Evolutionary conservation across 768 basidiomycete genomes (phyloP), one percentile per base, ranked within the genome.

Genomic region (Lactarius quietus): DNA sequence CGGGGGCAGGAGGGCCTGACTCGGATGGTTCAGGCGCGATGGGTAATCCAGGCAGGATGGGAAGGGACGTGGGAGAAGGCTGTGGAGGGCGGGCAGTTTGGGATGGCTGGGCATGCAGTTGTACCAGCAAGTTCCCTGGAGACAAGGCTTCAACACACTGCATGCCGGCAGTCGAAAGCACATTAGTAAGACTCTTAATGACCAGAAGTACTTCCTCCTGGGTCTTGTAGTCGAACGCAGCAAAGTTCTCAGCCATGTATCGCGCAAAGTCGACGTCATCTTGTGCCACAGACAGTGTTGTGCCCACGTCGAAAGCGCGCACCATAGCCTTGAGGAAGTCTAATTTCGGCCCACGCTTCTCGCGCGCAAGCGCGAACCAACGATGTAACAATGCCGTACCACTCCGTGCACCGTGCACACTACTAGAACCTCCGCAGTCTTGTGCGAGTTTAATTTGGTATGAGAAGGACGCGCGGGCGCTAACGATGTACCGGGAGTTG

Each of bases 191-290:
- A 61, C 84, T 82, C 65, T 89, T 90, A 72, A 97, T 84, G 28
- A 98, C 87, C 6, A 90, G 87, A 59, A 98, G 78, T 6, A 89
- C 87, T 76, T 98, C 97, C 75, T 99, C 97, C 70, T 90, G 88
- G 0, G 93, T 92, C 78, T 94, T 98, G 80, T 95, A 98, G 38
- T 98, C 95, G 66, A 99, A 85, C 0, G 89, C 80, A 1, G 95
- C 83, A 64, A 98, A 89, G 72, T 98, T 98, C 74, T 98, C 97
- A 0, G 93, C 89, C 85, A 98, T 91, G 77, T 94, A 99, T 61
- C 95, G 88, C 5, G 83, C 83, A 73, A 98, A 93, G 57, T 89
- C 86, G 60, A 95, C 81, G 71, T 97, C 92, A 66, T 90, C 85
- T 89, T 88, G 88, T 0, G 85, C 78, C 14, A 86, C 82, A 65